Percentiles rank a stretch among this genome's conserved stretches.
These are phyloP conservation scores for Seminavis robusta DNA, from an alignment of 108 stramenopile species.

Conservation along the genomic window DNA sequence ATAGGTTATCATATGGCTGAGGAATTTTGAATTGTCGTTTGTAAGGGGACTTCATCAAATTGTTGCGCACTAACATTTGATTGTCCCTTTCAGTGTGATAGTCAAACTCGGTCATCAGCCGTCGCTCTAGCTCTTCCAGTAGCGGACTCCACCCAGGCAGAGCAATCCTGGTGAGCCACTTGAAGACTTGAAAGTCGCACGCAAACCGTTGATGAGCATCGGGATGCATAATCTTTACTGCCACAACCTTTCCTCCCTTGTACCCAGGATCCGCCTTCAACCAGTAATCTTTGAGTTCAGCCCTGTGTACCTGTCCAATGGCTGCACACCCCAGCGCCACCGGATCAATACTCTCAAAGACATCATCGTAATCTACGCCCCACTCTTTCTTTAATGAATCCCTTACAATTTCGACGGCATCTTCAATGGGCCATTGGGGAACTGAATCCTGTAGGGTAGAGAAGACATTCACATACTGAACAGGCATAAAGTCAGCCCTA, in stretches of 20 bases:
- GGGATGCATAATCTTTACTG: conserved; percentile 74
- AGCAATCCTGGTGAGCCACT: conserved; percentile 59
- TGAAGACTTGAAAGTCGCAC: conserved; percentile 67
- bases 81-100: conserved; percentile 54
- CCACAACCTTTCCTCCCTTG: conserved; percentile 32
- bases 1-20: conserved; percentile 38
- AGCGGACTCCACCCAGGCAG: conserved; percentile 71
- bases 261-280: background rate
- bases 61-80: conserved; percentile 38
- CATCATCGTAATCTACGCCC: conserved; percentile 43
- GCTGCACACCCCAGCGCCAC: conserved; percentile 60
- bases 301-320: conserved; percentile 70
- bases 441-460: conserved; percentile 52
- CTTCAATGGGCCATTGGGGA: conserved; percentile 51
- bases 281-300: conserved; percentile 26
- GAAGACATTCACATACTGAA: conserved; percentile 58
- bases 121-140: conserved; percentile 53
- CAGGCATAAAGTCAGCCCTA: conserved; percentile 69
- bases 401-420: conserved; percentile 30
- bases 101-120: conserved; percentile 74
- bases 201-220: conserved; percentile 55
- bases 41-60: conserved; percentile 42
- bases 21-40: conserved; percentile 41
- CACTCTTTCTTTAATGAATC: conserved; percentile 25
- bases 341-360: conserved; percentile 55